These are phyloP conservation scores for Floccularia luteovirens DNA, from an alignment of 768 basidiomycete species.

Conservation along the genomic window DNA sequence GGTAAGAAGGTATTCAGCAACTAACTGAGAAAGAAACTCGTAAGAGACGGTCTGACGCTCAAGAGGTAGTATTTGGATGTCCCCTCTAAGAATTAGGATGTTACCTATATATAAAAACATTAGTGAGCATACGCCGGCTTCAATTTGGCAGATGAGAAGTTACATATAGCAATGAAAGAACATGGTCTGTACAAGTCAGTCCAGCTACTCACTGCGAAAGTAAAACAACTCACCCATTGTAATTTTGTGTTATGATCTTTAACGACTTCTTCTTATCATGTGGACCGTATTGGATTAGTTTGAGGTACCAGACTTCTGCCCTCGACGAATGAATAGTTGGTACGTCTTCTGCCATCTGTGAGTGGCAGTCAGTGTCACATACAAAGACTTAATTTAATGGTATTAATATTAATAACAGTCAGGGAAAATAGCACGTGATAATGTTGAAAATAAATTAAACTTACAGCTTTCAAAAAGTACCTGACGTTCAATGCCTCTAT, in stretches of 20 bases:
- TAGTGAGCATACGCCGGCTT: neutral
- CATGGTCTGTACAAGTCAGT: constrained; percentile 54
- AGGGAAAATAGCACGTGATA: no score
- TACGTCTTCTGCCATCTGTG: no score
- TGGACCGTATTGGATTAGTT: constrained; percentile 47
- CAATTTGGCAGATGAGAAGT: neutral
- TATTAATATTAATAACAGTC: no score
- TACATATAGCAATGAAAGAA: constrained; percentile 87
- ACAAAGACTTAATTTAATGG: no score
- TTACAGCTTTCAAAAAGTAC: no score
- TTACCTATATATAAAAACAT: constrained; percentile 47
- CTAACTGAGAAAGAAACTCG: constrained; percentile 73
- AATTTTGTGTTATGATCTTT: constrained; percentile 78
- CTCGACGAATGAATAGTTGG: constrained; percentile 31
- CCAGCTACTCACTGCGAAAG: constrained; percentile 2
- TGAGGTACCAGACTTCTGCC: constrained; percentile 75
- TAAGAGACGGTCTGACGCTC: constrained; percentile 72
- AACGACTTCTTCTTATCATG: constrained; percentile 19
- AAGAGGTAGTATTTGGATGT: constrained; percentile 65
- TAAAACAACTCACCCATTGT: constrained; percentile 57
- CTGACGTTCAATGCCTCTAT: no score
- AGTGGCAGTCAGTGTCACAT: no score
- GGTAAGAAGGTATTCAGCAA: constrained; percentile 74
- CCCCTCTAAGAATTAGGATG: constrained; percentile 78
- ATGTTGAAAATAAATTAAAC: no score